Conservation (phyloP, 345 rosid species). For the Euphorbia lathyris region DNA sequence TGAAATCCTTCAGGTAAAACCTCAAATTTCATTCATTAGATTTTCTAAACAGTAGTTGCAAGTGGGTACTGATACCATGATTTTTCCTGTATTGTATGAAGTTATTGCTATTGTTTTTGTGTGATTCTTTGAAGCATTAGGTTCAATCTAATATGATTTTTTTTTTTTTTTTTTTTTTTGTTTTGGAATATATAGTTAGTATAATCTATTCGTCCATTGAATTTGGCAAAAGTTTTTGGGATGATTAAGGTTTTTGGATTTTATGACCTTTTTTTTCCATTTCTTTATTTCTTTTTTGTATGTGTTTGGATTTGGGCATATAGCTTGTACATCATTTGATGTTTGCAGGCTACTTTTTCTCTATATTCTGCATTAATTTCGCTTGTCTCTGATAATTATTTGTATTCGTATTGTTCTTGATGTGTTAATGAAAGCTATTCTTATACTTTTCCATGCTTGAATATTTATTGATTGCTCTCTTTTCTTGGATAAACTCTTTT, state of each 20-base stretch:
- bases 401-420: neutral
- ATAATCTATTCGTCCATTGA: neutral
- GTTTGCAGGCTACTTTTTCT: neutral
- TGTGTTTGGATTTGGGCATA: neutral
- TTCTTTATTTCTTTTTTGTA: neutral
- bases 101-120: neutral
- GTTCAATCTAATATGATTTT: neutral
- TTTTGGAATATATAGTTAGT: neutral
- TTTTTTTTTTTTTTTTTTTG: neutral
- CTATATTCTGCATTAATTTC: neutral
- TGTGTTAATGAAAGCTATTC: slow-evolving; percentile 9
- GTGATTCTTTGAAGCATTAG: neutral
- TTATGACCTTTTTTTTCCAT: neutral
- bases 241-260: neutral
- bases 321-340: neutral
- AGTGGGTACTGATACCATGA: neutral
- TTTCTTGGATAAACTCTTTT: slow-evolving; percentile 4
- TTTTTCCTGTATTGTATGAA: neutral
- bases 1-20: slow-evolving; percentile 81
- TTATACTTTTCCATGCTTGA: slow-evolving; percentile 12
- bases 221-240: neutral
- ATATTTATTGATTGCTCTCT: slow-evolving; percentile 13
- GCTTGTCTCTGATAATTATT: neutral
- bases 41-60: neutral
- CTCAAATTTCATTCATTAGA: slow-evolving; percentile 7